A percentile compares a stretch with the other conserved stretches of the same genome.
Evolutionary conservation across 805 yeast genomes (phyloP).

Genomic region (Ogataea degrootiae): DNA sequence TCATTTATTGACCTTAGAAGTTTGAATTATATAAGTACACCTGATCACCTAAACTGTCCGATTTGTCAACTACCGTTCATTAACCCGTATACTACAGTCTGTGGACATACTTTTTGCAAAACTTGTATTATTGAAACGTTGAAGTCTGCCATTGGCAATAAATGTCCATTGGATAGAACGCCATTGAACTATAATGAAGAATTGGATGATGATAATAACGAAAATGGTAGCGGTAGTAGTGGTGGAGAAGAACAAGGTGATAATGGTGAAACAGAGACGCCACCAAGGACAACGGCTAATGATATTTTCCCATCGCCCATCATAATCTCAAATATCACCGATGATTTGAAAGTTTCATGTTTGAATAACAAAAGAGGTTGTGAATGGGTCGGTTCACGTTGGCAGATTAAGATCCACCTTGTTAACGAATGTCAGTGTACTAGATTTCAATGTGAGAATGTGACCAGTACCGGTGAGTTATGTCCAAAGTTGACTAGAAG

Average conservation of each 20-base stretch:
- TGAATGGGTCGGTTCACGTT: slow-evolving; percentile 49
- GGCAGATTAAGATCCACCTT: slow-evolving; percentile 53
- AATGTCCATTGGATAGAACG: slow-evolving; percentile 62
- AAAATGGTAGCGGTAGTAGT: not conserved
- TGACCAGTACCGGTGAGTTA: slow-evolving; percentile 5
- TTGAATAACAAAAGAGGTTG: slow-evolving; percentile 52
- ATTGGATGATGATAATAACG: not conserved
- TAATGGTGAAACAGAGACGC: slow-evolving; percentile 8
- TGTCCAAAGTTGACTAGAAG: slow-evolving; percentile 21
- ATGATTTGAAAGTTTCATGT: slow-evolving; percentile 56
- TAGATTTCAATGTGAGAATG: slow-evolving; percentile 31
- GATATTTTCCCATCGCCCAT: slow-evolving; percentile 51
- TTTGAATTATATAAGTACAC: slow-evolving; percentile 19
- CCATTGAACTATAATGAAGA: slow-evolving; percentile 30
- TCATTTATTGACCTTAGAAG: slow-evolving; percentile 21
- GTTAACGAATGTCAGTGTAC: slow-evolving; percentile 35
- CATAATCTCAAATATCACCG: slow-evolving; percentile 52
- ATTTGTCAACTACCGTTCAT: slow-evolving; percentile 65
- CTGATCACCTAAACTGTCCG: slow-evolving; percentile 44
- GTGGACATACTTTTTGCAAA: slow-evolving; percentile 67
- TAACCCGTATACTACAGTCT: slow-evolving; percentile 55
- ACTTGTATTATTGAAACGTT: slow-evolving; percentile 47
- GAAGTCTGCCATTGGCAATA: slow-evolving; percentile 31
- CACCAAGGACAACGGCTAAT: slow-evolving; percentile 21
- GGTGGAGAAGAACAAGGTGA: not conserved